phyloP scores from a whole-genome alignment of 2,329 filamentous ascomycete species.

The Talaromyces sp. region DNA sequence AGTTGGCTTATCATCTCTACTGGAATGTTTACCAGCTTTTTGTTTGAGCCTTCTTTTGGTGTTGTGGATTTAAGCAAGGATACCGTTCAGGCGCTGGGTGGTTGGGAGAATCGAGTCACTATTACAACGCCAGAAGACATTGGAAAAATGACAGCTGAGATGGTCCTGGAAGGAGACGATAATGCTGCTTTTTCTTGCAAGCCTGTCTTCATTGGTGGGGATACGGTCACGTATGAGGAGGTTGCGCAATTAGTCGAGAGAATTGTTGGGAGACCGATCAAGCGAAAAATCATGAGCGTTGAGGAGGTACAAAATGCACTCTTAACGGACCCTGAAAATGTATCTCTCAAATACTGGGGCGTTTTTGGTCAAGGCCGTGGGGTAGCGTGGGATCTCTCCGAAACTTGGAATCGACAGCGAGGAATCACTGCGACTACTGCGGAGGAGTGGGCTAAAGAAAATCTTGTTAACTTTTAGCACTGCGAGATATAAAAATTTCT shows the following conservation, averaged over 20 bases:
- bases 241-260: constrained; percentile 58
- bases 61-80: constrained; percentile 55
- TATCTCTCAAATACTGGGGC: constrained; percentile 60
- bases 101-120: constrained; percentile 65
- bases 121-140: constrained; percentile 67
- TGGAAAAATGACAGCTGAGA: constrained; percentile 60
- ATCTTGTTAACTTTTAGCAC: not conserved
- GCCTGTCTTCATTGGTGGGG: constrained; percentile 64
- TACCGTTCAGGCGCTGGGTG: constrained; percentile 58
- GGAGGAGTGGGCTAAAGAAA: constrained; percentile 22
- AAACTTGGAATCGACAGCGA: constrained; percentile 57
- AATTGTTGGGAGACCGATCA: constrained; percentile 47
- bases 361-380: constrained; percentile 64
- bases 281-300: constrained; percentile 55
- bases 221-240: constrained; percentile 61
- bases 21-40: constrained; percentile 70
- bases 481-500: no score
- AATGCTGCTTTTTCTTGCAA: constrained; percentile 37
- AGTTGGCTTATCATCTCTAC: constrained; percentile 69
- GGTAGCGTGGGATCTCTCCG: constrained; percentile 59
- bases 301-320: constrained; percentile 52
- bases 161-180: constrained; percentile 42
- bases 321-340: constrained; percentile 49
- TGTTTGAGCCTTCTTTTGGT: constrained; percentile 66
- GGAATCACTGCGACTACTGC: constrained; percentile 41